Evolutionary conservation across 2,329 filamentous ascomycete species (phyloP), one percentile per base, ranked within the genome.

Genomic region (Remersonia thermophila): DNA sequence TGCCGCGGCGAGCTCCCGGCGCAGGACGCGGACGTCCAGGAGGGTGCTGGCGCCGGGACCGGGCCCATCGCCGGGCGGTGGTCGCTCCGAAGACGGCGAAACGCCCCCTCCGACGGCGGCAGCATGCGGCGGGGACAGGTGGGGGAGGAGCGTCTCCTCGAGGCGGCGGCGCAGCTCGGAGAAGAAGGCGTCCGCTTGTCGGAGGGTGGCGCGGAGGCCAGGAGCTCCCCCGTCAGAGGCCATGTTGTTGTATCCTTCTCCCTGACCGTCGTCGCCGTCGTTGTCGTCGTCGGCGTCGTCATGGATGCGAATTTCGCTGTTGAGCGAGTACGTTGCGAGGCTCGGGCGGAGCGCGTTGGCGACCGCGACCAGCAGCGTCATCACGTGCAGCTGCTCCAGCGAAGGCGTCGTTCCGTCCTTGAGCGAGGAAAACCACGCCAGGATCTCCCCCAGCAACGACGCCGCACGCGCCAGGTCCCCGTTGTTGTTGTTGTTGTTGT

Each of bases 321-420:
- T 42, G 34, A 35, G 30, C 8, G 47, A 20, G 12, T 32, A 32
- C 2, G 32, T 30, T 3, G 30, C 13, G 3, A 45, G 3, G 17
- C 44, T 45, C 10, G 46, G 41, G 20, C 37, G 41, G 11, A 46
- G 31, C 3, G 30, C 18, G 13, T 43, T 38, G 20, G 38, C 43
- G 11, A 42, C 16, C 5, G 23, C 33, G 1, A 28, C 37, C 5
- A 47, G 31, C 3, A 45, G 35, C 14, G 36, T 30, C 33, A 47
- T 31, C 17, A 47, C 20, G 16, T 43, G 36, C 17, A 47, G 20
- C 15, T 39, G 40, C 27, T 27, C 27, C 7, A 40, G n/a, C n/a
- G 41, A 43, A 4, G 32, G 14, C 13, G 10, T 13, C 14, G 27
- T 3, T 5, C 30, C 32, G 6, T 35, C 16, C 25, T 16, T 6